Percentiles rank a stretch among this genome's conserved stretches.
phyloP scores from a whole-genome alignment of 2,329 filamentous ascomycete species.

The Fusarium gaditjirri region DNA sequence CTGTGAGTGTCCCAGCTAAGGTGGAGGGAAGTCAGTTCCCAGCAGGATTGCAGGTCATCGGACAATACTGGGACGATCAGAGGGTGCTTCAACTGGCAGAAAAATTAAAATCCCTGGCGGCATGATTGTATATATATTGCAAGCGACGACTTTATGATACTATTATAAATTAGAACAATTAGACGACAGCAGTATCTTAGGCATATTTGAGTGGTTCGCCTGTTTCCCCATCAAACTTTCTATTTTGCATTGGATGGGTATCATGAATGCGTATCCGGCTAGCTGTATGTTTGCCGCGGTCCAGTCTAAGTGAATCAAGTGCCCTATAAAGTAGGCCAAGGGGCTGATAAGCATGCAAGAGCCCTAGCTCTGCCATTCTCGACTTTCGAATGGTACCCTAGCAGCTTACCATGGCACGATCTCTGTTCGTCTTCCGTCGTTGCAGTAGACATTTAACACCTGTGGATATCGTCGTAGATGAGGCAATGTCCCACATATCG shows the following conservation, averaged over 20 bases:
- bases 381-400: neutral
- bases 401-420: neutral
- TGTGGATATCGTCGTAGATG: neutral
- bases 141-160: slow-evolving; percentile 25
- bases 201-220: neutral
- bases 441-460: neutral
- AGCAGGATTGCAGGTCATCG: slow-evolving; percentile 77
- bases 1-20: slow-evolving; percentile 78
- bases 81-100: slow-evolving; percentile 69
- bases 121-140: slow-evolving; percentile 17
- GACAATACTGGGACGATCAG: slow-evolving; percentile 82
- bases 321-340: neutral
- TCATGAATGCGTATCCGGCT: neutral
- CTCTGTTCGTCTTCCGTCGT: neutral
- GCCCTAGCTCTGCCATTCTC: neutral
- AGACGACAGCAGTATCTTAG: neutral
- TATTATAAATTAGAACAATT: slow-evolving; percentile 29
- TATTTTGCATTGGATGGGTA: neutral
- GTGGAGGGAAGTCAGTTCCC: slow-evolving; percentile 49
- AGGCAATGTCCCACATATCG: neutral
- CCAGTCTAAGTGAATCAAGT: neutral
- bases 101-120: slow-evolving; percentile 50
- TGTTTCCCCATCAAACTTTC: neutral
- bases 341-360: neutral
- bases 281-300: neutral